phyloP scores from a whole-genome alignment of 768 basidiomycete species.

The Trametes coccinea region DNA sequence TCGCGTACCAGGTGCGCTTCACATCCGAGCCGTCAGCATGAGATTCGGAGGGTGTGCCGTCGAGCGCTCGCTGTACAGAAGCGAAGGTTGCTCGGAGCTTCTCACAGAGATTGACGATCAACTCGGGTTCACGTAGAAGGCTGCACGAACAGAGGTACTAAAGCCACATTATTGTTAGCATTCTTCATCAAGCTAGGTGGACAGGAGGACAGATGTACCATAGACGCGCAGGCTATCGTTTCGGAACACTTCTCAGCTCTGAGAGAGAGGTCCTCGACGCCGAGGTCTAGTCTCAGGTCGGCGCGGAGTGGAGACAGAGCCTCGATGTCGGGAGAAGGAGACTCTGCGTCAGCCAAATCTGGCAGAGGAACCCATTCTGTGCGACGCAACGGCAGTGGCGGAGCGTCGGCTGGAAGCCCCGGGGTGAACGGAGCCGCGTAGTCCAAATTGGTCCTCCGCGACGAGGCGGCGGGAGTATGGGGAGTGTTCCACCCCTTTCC shows the following conservation, averaged over 20 bases:
- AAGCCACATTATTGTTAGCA: neutral
- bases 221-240: conserved; percentile 17
- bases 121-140: conserved; percentile 19
- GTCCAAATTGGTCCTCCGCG: neutral
- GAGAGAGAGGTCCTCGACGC: conserved; percentile 13
- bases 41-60: conserved; percentile 20
- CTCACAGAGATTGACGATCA: conserved; percentile 17
- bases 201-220: conserved; percentile 11
- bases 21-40: conserved; percentile 7
- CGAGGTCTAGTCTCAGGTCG: conserved; percentile 16
- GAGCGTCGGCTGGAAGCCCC: neutral
- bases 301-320: conserved; percentile 6
- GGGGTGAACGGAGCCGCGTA: conserved; percentile 1
- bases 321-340: neutral
- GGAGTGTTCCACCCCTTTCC: neutral
- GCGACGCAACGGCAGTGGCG: conserved; percentile 17
- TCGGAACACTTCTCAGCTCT: conserved; percentile 20
- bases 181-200: neutral
- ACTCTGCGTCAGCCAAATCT: conserved; percentile 6
- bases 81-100: conserved; percentile 9
- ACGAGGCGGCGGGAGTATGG: neutral
- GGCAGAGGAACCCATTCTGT: conserved; percentile 17
- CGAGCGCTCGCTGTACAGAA: conserved; percentile 17
- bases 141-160: conserved; percentile 22
- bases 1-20: conserved; percentile 21